Evolutionary conservation across 2,329 filamentous ascomycete genomes (phyloP).

Genomic region (Penicillium brevicompactum): DNA sequence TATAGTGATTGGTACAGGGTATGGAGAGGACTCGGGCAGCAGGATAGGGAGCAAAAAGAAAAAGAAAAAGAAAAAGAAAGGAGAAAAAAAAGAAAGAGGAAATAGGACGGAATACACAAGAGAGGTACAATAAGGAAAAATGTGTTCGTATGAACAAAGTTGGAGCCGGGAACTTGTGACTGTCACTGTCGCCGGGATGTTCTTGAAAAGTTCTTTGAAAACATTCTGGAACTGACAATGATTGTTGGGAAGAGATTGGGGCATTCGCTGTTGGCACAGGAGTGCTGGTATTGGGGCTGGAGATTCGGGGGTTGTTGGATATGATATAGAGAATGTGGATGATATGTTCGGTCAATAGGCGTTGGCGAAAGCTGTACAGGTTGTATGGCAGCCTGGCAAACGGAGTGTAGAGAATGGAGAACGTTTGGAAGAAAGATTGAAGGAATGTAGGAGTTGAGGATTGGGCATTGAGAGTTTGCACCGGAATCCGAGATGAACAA

Average conservation of each 20-base stretch:
- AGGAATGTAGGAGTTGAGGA: neutral
- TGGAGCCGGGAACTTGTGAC: neutral
- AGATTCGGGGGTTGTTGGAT: neutral
- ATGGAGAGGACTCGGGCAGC: slow-evolving; percentile 13
- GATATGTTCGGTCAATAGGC: slow-evolving; percentile 8
- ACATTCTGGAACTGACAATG: slow-evolving; percentile 5
- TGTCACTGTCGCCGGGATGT: neutral
- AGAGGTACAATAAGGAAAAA: slow-evolving; percentile 2
- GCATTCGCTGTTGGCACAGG: slow-evolving; percentile 2
- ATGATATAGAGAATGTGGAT: slow-evolving; percentile 17
- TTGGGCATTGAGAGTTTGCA: neutral
- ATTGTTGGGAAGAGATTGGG: neutral
- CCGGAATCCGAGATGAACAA: neutral
- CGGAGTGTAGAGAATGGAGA: slow-evolving; percentile 1
- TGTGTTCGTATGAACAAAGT: slow-evolving; percentile 6
- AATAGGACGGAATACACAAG: neutral
- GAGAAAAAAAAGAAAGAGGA: neutral
- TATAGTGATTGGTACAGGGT: slow-evolving; percentile 32
- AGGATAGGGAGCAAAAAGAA: neutral
- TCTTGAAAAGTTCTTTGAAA: slow-evolving; percentile 1
- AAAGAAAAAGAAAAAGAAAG: too few species aligned
- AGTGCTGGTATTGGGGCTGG: slow-evolving; percentile 7
- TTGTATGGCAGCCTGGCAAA: slow-evolving; percentile 1
- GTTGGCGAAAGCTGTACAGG: neutral
- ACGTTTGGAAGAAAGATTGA: neutral